Base-by-base conservation (phyloP, 345 rosid species). In the Lumnitzera littorea region DNA sequence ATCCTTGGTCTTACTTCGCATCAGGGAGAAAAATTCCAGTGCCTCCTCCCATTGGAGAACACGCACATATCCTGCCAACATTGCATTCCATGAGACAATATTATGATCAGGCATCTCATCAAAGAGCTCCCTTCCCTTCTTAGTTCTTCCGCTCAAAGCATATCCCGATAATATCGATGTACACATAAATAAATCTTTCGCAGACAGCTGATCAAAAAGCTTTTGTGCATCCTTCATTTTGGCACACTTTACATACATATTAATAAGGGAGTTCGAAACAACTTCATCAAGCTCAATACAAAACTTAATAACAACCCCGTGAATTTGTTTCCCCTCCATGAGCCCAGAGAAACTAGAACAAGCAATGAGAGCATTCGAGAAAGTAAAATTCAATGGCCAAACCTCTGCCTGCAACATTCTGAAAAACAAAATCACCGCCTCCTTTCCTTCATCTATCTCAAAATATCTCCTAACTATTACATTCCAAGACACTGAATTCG, bases 401-500 rank as follows among this genome's bases (percentile, higher is more conserved):
- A 70, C 52, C 66, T 74, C 67, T 54, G 72, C 59, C 70, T 63
- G 62, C 9, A 82, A 59, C 84, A 86, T 82, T 70, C 72, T 79
- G 61, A 71, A 82, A 60, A 91, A 86, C 87, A 91, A 72, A 24
- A 29, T 50, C 41, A 88, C 70, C 0, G 90, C 87, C 68, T 86
- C 92, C 57, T 65, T 77, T 52, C 60, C 75, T 69, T 63, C 66
- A 14, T 91, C 96, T 46, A 73, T 74, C 71, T 85, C 96, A 58
- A 89, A 81, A 74, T 85, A 86, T 75, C 91, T 67, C 64, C 98
- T 73, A 25, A 89, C 74, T n/a, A 89, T 84, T 65, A 89, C 91
- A 68, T 91, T 86, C 96, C 98, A 91, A 3, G 96, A 81, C 60
- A 91, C 84, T 53, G 72, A 76, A 71, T 84, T 91, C 41, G 87